phyloP scores from a whole-genome alignment of 768 basidiomycete genomes.

The Auricularia heimuer region DNA sequence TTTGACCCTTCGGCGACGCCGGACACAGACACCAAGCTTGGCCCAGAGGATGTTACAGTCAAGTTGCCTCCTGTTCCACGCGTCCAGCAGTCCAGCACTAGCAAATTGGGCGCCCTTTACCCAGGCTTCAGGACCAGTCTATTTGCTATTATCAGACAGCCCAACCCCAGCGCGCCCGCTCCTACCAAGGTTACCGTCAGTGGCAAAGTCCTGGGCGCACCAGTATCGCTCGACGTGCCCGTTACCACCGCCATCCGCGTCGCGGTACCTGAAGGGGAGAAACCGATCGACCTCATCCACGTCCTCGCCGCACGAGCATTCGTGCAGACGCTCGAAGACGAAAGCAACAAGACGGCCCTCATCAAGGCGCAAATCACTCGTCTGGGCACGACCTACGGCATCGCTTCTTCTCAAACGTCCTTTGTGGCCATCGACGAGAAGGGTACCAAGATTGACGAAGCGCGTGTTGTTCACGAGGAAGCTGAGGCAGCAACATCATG shows the following conservation, averaged over 20 bases:
- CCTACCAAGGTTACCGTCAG: slow-evolving; percentile 4
- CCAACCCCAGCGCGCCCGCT: neutral
- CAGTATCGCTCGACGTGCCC: slow-evolving; percentile 12
- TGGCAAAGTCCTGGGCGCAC: slow-evolving; percentile 7
- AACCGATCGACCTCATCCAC: slow-evolving; percentile 27
- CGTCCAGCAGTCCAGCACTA: slow-evolving; percentile 8
- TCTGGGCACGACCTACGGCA: slow-evolving; percentile 41
- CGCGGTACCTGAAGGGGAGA: neutral
- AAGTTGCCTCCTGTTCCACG: slow-evolving; percentile 9
- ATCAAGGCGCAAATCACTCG: slow-evolving; percentile 34
- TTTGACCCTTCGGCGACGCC: neutral
- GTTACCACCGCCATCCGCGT: neutral
- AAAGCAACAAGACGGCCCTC: neutral
- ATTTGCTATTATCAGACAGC: slow-evolving; percentile 11
- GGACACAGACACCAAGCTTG: neutral
- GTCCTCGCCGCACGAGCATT: slow-evolving; percentile 43
- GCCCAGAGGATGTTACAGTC: neutral
- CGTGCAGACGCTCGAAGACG: slow-evolving; percentile 41
- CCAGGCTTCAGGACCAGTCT: slow-evolving; percentile 12
- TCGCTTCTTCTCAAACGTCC: slow-evolving; percentile 43
- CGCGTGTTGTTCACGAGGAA: neutral
- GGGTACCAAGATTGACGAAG: neutral
- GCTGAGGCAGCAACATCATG: neutral
- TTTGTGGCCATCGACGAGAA: slow-evolving; percentile 42
- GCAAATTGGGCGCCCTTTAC: neutral